phyloP scores from a whole-genome alignment of 2,329 filamentous ascomycete species.

The Plenodomus lindquistii region DNA sequence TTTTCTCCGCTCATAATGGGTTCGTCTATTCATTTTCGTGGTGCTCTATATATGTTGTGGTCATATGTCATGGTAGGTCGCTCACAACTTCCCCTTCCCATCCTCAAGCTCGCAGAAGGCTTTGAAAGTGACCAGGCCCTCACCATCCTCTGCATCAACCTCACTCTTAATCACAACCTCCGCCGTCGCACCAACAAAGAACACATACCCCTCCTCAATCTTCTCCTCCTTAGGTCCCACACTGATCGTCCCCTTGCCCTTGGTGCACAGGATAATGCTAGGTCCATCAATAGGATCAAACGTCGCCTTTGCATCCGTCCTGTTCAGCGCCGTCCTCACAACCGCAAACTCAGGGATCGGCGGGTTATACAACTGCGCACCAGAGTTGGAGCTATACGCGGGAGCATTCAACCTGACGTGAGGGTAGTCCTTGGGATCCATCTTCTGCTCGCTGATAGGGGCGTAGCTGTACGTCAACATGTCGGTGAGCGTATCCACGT shows the following conservation, averaged over 20 bases:
- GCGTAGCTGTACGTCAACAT: slow-evolving; percentile 97
- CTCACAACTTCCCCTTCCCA: slow-evolving; percentile 33
- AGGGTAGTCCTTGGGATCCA: slow-evolving; percentile 81
- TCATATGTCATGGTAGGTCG: background rate
- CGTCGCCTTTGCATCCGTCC: slow-evolving; percentile 74
- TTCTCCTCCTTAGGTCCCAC: slow-evolving; percentile 82
- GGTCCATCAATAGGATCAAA: slow-evolving; percentile 88
- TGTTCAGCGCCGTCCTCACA: slow-evolving; percentile 75
- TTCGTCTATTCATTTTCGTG: background rate
- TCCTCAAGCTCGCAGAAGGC: slow-evolving; percentile 80
- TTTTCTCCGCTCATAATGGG: background rate
- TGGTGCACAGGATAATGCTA: slow-evolving; percentile 89
- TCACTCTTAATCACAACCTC: slow-evolving; percentile 76
- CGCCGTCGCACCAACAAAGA: slow-evolving; percentile 79
- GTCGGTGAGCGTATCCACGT: slow-evolving; percentile 81
- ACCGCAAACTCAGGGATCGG: slow-evolving; percentile 97
- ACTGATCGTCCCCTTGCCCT: slow-evolving; percentile 78
- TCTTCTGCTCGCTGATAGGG: slow-evolving; percentile 93
- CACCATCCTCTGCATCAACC: slow-evolving; percentile 51
- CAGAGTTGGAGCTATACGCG: slow-evolving; percentile 77
- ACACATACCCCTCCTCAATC: slow-evolving; percentile 56
- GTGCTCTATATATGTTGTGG: background rate
- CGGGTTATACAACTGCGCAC: slow-evolving; percentile 81
- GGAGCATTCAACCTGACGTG: slow-evolving; percentile 80
- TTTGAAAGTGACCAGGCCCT: slow-evolving; percentile 85